A percentile compares a stretch with the other conserved stretches of the same genome.
These are phyloP conservation scores for Omphalotus guepiniiformis DNA, from an alignment of 768 basidiomycete species.

Conservation along the genomic window DNA sequence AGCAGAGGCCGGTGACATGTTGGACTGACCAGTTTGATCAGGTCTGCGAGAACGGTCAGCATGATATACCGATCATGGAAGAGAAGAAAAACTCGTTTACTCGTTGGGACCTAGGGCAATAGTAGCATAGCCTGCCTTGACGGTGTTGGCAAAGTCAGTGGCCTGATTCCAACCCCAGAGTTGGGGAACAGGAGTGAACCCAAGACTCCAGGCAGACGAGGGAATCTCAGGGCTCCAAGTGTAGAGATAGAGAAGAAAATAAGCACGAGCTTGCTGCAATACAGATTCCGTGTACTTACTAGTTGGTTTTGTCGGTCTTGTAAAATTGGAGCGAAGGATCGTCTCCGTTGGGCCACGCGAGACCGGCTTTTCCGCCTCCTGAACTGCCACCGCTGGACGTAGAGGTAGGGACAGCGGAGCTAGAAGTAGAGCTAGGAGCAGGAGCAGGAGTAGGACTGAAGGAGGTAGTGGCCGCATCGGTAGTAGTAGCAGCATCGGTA, in stretches of 20 bases:
- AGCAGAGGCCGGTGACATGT: conserved; percentile 48
- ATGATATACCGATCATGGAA: neutral
- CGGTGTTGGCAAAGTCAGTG: conserved; percentile 39
- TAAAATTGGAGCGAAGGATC: conserved; percentile 47
- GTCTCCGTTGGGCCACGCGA: conserved; percentile 65
- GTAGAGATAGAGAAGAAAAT: conserved; percentile 40
- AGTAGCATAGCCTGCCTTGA: conserved; percentile 48
- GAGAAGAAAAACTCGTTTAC: conserved; percentile 39
- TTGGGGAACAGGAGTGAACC: conserved; percentile 60
- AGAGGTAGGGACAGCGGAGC: conserved; percentile 5
- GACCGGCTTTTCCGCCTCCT: conserved; percentile 35
- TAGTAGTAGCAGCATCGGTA: no score
- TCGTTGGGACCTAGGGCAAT: conserved; percentile 67
- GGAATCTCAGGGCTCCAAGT: conserved; percentile 62
- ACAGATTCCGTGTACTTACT: conserved; percentile 28
- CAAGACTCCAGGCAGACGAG: conserved; percentile 33
- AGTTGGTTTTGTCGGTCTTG: conserved; percentile 36
- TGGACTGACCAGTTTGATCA: conserved; percentile 57
- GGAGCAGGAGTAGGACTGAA: conserved; percentile 13
- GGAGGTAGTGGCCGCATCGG: conserved; percentile 14
- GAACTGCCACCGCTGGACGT: conserved; percentile 6
- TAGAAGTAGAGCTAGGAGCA: conserved; percentile 16
- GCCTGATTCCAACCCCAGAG: conserved; percentile 62
- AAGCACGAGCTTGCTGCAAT: neutral
- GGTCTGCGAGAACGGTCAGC: conserved; percentile 49